These are phyloP conservation scores for Agaricus sinodeliciosus DNA, from an alignment of 768 basidiomycete genomes.

Conservation along the genomic window DNA sequence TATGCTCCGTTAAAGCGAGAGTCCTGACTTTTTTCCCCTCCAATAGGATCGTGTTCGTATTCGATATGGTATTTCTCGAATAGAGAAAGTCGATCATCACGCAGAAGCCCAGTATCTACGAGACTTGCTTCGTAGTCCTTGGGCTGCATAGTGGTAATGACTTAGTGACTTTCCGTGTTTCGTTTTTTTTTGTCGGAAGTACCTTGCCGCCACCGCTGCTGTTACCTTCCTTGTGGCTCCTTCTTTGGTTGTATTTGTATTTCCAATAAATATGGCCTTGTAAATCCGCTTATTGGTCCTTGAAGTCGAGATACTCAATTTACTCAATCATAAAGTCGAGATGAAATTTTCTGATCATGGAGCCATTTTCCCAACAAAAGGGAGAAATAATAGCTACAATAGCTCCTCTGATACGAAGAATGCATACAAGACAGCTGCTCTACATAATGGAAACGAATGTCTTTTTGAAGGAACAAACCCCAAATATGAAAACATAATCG, in stretches of 20 bases:
- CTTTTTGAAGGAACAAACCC: neutral
- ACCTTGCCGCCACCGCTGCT: too few species aligned
- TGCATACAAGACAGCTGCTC: neutral
- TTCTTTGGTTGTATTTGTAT: too few species aligned
- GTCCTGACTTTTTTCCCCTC: neutral
- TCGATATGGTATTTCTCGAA: slow-evolving; percentile 74
- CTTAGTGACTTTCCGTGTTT: neutral
- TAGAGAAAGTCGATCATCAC: slow-evolving; percentile 58
- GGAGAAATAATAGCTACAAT: too few species aligned
- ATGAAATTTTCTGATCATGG: too few species aligned
- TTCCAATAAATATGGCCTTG: too few species aligned
- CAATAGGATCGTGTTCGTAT: slow-evolving; percentile 72
- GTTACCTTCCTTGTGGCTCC: too few species aligned
- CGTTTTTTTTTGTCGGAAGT: neutral
- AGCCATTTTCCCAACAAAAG: neutral
- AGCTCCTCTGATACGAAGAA: neutral
- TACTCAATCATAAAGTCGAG: too few species aligned
- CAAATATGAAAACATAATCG: too few species aligned
- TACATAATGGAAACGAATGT: neutral
- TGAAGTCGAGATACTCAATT: too few species aligned
- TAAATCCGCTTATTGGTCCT: too few species aligned
- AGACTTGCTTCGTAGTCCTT: slow-evolving; percentile 42
- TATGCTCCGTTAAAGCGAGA: neutral
- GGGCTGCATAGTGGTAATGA: neutral
- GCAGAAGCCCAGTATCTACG: slow-evolving; percentile 57